Evolutionary conservation across 768 basidiomycete species (phyloP), one percentile per base, ranked within the genome.

Genomic region (Suillus ampliporus): DNA sequence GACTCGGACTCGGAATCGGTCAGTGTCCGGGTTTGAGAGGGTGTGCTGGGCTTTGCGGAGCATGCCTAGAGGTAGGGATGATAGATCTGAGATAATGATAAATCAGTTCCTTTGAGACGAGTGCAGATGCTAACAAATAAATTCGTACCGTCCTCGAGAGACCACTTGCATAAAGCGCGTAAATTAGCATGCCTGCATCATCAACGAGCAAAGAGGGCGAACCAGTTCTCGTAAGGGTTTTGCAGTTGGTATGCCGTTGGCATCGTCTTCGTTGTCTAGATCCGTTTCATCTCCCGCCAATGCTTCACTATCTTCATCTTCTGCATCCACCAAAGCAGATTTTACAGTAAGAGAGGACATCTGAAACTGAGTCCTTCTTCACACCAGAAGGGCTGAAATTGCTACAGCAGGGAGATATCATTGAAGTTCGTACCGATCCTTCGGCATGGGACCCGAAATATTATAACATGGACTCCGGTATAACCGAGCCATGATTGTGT

Each of bases 1-100:
- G 70, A 72, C 17, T 77, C 79, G 3, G 70, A 72, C 14, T 77
- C 79, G 5, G 77, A 73, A 57, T 80, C 78, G 60, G 74, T 76
- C 63, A 80, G 71, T 56, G 75, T 73, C 71, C 78, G 67, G 37
- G 76, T 78, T 47, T 79, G 79, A 9, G 31, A 92, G 78, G 37
- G 84, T 76, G 41, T 78, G 78, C 64, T 88, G 89, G n/a, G 90
- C 90, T 66, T 80, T 86, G 23, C 87, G 82, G 26, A 91, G 77
- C 6, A 86, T 78, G 4, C 88, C 88, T 15, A 92, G 80, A 1
- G 91, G 87, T 31, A 93, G 65, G 40, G 79, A 73, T 21, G 85
- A 83, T 47, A 90, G 75, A 69, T 86, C 89, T 90, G 8, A 26
- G 34, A 61, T 26, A 4, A 14, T 5, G 21, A 38, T 71, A 26